Evolutionary conservation across 2,329 filamentous ascomycete genomes (phyloP).

Genomic region (Aureobasidium musti): DNA sequence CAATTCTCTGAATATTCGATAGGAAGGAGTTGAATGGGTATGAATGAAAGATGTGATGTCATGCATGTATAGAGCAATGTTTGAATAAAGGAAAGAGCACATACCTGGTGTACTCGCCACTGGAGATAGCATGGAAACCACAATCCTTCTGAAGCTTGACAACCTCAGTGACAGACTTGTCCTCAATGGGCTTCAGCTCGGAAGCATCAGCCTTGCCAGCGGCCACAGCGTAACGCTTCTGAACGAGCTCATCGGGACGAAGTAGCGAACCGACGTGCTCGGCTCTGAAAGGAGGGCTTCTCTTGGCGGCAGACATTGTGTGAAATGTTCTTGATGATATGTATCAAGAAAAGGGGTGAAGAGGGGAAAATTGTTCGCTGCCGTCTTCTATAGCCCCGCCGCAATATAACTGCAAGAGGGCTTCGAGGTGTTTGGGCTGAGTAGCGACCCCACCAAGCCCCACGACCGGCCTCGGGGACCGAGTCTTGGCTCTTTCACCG

Average conservation of each 20-base stretch:
- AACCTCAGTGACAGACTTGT: conserved; percentile 40
- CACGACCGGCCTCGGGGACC: conserved; percentile 5
- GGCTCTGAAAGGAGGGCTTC: conserved; percentile 62
- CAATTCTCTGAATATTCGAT: not conserved
- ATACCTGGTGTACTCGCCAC: conserved; percentile 41
- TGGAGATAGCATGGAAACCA: conserved; percentile 40
- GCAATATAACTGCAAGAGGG: conserved; percentile 16
- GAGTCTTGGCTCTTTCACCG: not conserved
- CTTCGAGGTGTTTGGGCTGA: not conserved
- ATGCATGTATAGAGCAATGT: not conserved
- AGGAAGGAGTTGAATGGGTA: not conserved
- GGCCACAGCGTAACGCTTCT: conserved; percentile 57
- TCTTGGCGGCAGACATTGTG: conserved; percentile 24
- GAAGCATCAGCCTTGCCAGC: conserved; percentile 35
- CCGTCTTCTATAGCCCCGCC: not conserved
- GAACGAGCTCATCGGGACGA: conserved; percentile 63
- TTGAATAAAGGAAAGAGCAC: not conserved
- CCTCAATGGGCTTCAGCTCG: conserved; percentile 38
- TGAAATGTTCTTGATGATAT: not conserved
- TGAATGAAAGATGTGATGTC: not conserved
- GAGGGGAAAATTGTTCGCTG: conserved; percentile 12
- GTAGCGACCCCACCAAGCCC: conserved; percentile 20
- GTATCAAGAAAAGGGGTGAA: not conserved
- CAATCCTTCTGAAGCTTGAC: conserved; percentile 41
- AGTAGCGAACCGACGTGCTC: conserved; percentile 73